phyloP scores from a whole-genome alignment of 306 rosid genomes.

The Senna siamea region DNA sequence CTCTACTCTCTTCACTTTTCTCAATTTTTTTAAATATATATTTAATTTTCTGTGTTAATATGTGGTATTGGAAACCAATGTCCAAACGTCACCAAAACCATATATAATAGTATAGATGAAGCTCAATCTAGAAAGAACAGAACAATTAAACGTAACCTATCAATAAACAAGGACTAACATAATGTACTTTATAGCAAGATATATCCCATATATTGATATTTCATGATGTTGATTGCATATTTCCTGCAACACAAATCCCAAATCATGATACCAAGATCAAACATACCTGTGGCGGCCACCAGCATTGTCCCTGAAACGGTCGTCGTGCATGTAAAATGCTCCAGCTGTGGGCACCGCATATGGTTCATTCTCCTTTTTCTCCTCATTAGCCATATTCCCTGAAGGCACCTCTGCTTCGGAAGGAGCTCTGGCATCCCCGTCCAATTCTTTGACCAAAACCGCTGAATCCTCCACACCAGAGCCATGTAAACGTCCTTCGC shows the following conservation, averaged over 20 bases:
- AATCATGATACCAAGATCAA: not conserved
- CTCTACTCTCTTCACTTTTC: no score
- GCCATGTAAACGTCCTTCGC: constrained; percentile 31
- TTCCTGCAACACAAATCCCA: not conserved
- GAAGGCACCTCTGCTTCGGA: constrained; percentile 51
- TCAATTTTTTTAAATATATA: no score
- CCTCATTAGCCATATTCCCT: constrained; percentile 48
- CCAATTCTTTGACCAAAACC: constrained; percentile 46
- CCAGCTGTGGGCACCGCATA: constrained; percentile 98
- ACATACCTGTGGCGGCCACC: constrained; percentile 78
- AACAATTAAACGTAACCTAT: not conserved
- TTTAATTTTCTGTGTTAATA: no score
- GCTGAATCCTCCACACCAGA: constrained; percentile 42
- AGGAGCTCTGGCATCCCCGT: constrained; percentile 43
- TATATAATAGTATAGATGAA: no score
- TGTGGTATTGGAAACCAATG: no score
- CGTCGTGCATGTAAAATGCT: constrained; percentile 97
- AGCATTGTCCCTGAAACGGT: constrained; percentile 82
- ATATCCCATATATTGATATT: constrained; percentile 1
- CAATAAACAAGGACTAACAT: not conserved
- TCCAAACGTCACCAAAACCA: no score
- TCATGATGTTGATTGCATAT: not conserved
- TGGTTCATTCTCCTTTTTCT: constrained; percentile 93
- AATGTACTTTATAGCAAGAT: not conserved
- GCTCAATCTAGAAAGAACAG: no score